Evolutionary conservation across 1,139 yeast genomes (phyloP), one percentile per base, ranked within the genome.

Genomic region (Suzukiozyma palmioleophila): DNA sequence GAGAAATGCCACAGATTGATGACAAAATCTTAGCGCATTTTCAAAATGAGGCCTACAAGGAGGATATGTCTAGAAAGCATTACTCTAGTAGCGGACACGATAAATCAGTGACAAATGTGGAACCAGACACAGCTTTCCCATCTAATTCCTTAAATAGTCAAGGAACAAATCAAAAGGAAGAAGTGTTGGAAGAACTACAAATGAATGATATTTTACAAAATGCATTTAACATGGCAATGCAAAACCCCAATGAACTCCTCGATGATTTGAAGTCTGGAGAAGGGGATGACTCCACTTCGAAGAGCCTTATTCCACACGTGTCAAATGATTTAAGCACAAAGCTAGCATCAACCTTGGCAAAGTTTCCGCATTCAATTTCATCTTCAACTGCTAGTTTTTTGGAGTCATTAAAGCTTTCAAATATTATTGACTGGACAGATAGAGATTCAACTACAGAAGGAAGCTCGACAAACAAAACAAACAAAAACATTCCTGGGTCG

Each of bases 171-270:
- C 69, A 64, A 26, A 69, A 63, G 26, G 68, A 66, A 4, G 64
- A 66, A 39, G 83, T 77, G 46, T 61, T 80, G 35, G 77, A 73
- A 39, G 73, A 66, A 43, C 56, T 69, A 36, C 77, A 73, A 45
- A 74, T 77, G 79, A 80, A 78, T 51, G 84, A 78, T 48, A 83
- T 84, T 47, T 73, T 83, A 67, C 84, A 80, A 48, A 81, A 81
- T 59, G 90, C 89, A 0, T 72, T 82, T 60, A 75, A 75, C 37
- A 73, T 82, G 83, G 90, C 90, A 1, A 70, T 79, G 73, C 82
- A 78, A 46, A 75, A 78, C 45, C 84, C 85, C 5, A 75, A 72
- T 26, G 77, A 76, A 32, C 66, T 80, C 31, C 57, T 79, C 33
- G 70, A 75, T 25, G 75, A 72, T 42, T 57, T 78, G 48, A 77